Evolutionary conservation across 257 asterid genomes (phyloP), one percentile per base, ranked within the genome.

Genomic region (Schizonepeta tenuifolia): DNA sequence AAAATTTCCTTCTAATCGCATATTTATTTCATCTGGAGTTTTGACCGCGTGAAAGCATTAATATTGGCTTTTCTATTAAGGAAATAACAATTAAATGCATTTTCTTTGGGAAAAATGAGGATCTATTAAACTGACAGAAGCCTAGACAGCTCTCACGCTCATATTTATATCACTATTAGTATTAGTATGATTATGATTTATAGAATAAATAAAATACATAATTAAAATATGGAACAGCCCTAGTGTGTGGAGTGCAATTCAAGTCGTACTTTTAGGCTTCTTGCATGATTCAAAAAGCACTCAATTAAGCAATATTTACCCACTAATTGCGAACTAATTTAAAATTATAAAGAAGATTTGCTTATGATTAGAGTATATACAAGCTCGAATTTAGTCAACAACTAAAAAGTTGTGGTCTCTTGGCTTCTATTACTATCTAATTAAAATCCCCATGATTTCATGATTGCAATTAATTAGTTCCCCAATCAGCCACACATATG

Each of bases 401-500:
- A 69, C 47, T 43, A 60, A 54, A 51, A 46, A 33, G 74, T 64
- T 47, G 67, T 72, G 66, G 28, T 71, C 49, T 36, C 59, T 62
- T 28, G 15, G 31, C 55, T 51, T 31, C 7, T 36, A 31, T 55
- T n/a, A n/a, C n/a, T 56, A 55, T 64, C 17, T 59, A n/a, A n/a
- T n/a, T n/a, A 26, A 40, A 74, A 44, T 51, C 72, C 56, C 58
- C 36, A 71, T 69, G 38, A 58, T 58, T 71, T 26, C 85, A 81
- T 86, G 65, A 90, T 87, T 81, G 60, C 70, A 17, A 35, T 71
- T 70, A 80, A 31, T 70, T 71, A 79, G 75, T 78, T 80, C 84
- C 83, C 89, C 84, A 85, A 83, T 72, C 75, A 85, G 75, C 81
- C 89, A 84, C 75, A 82, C 88, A 74, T 75, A 80, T 35, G 15